Conservation (phyloP, 257 asterid species). For the Nicotiana noctiflora region DNA sequence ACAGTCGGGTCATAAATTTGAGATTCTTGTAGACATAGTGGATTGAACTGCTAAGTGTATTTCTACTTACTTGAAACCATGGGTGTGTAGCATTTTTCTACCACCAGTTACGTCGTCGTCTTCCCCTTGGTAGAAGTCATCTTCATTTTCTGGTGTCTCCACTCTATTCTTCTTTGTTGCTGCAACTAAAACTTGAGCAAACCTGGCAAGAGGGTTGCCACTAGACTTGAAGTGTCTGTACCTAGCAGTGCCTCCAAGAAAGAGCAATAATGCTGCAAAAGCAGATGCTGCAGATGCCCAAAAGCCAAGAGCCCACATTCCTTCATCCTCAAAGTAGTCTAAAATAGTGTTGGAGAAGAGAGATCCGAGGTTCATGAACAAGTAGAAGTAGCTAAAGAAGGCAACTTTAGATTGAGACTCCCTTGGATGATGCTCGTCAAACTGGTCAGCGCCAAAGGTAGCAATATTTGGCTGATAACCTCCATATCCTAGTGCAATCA, state of each 20-base stretch:
- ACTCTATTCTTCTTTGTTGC: conserved; percentile 51
- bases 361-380: conserved; percentile 80
- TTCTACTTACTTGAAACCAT: conserved; percentile 73
- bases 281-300: conserved; percentile 90
- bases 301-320: conserved; percentile 84
- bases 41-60: not conserved
- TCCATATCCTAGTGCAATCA: conserved; percentile 89
- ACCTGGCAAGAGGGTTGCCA: conserved; percentile 80
- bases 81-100: conserved; percentile 76
- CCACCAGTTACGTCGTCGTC: conserved; percentile 21
- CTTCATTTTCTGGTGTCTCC: conserved; percentile 26
- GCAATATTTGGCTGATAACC: conserved; percentile 97
- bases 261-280: conserved; percentile 57
- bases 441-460: conserved; percentile 94
- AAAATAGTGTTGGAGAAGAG: conserved; percentile 89
- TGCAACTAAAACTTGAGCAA: conserved; percentile 69
- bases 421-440: conserved; percentile 60
- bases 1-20: not conserved
- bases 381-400: conserved; percentile 86
- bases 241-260: conserved; percentile 62
- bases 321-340: conserved; percentile 75
- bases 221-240: conserved; percentile 76
- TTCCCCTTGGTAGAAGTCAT: conserved; percentile 32
- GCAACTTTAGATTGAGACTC: conserved; percentile 72
- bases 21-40: not conserved